Evolutionary conservation across 192 early-diverging fungal species (phyloP), one percentile per base, ranked within the genome.

Genomic region (Gonapodya sp.): DNA sequence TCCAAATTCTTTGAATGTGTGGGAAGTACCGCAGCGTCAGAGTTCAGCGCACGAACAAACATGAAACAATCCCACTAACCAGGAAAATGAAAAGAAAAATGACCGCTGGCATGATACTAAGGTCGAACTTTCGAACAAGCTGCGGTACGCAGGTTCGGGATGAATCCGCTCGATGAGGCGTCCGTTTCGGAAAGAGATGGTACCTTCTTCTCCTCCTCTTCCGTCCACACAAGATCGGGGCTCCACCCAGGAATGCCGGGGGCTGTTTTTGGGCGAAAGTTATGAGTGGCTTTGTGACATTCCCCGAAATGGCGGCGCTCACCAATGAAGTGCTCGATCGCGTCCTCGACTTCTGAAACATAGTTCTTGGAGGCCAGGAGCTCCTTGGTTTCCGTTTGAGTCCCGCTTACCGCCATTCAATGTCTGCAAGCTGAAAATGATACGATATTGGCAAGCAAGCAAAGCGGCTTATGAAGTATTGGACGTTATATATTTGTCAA

Each of bases 1-100:
- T 79, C 75, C 8, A 77, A 33, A 33, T 77, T 77, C 30, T 64
- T n/a, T n/a, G n/a, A n/a, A n/a, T n/a, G n/a, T n/a, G n/a, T n/a
- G 24, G 46, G 8, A 24, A 8, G 24, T 64, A 16, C 46, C 46
- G 46, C 8, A 8, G 24, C 8, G 8, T 64, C 8, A 64, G 46
- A 64, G 24, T 24, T 24, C 8, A 16, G 46, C 8, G 46, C 8
- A 64, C 46, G 46, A 16, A 16, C 8, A 64, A 64, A 64, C 8
- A 24, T 24, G 46, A 16, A 24, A 64, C 46, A 24, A 16, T 64
- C 24, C 8, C 8, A 64, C 46, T 64, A 8, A 64, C 46, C 46
- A 77, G 31, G 75, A 77, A 77, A 31, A 77, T 77, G 75, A 77
- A 77, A 8, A 32, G 75, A 34, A 77, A 77, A 77, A 77, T 77